Percentiles rank a stretch among this genome's conserved stretches.
Evolutionary conservation across 495 filamentous ascomycete genomes (phyloP).

Genomic region (Penicillium daleae): DNA sequence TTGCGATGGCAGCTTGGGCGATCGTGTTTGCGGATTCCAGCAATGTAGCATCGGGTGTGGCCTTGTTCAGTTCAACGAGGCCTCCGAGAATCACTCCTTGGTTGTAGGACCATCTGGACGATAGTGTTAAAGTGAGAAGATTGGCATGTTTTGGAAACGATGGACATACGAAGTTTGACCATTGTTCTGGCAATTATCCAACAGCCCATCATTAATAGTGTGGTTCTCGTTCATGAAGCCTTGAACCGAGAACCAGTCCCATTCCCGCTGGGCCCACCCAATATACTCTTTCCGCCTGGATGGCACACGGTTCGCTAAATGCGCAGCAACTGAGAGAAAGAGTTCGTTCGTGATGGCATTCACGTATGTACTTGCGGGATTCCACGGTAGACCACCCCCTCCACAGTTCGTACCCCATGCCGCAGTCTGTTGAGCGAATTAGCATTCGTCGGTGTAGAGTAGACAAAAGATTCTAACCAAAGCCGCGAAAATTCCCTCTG

Average conservation of each 20-base stretch:
- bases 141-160: neutral
- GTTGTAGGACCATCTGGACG: conserved; percentile 69
- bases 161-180: conserved; percentile 47
- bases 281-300: conserved; percentile 56
- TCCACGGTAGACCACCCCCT: conserved; percentile 69
- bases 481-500: conserved; percentile 62
- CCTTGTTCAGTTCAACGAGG: conserved; percentile 65
- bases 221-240: conserved; percentile 67
- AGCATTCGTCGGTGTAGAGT: conserved; percentile 1
- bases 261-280: conserved; percentile 58
- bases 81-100: conserved; percentile 80
- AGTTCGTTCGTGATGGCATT: conserved; percentile 80
- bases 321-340: conserved; percentile 70
- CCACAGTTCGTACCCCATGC: conserved; percentile 52
- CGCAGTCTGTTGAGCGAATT: conserved; percentile 28
- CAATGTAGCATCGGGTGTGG: conserved; percentile 53
- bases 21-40: conserved; percentile 61
- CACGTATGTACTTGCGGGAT: conserved; percentile 60
- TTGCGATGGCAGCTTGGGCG: conserved; percentile 62
- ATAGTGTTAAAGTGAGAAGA: neutral
- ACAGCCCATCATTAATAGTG: conserved; percentile 73
- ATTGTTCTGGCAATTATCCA: conserved; percentile 66
- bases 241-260: conserved; percentile 68
- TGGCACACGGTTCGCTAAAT: conserved; percentile 67
- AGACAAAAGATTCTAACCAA: conserved; percentile 39